These are phyloP conservation scores for Exophiala mesophila DNA, from an alignment of 2,329 filamentous ascomycete species.

Conservation along the genomic window DNA sequence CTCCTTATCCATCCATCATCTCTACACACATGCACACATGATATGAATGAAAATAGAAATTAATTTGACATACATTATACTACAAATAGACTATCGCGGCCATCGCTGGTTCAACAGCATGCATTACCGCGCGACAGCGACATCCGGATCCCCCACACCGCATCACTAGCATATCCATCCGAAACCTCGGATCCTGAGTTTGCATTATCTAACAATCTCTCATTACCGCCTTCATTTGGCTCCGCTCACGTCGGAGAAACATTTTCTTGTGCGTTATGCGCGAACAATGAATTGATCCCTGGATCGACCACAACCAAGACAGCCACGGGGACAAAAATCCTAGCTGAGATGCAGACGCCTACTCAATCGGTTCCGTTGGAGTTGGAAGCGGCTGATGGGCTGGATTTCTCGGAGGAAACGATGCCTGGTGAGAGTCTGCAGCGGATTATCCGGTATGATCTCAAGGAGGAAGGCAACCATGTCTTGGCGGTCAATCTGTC, in stretches of 20 bases:
- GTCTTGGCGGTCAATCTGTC: constrained; percentile 89
- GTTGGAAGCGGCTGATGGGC: constrained; percentile 33
- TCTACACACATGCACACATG: too few relatives aligned
- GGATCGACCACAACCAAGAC: constrained; percentile 38
- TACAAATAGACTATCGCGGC: constrained; percentile 71
- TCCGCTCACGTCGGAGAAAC: constrained; percentile 93
- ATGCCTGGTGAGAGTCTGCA: constrained; percentile 65
- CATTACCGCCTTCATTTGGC: constrained; percentile 84
- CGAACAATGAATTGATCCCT: constrained; percentile 72
- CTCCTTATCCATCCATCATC: too few relatives aligned
- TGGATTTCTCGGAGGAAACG: constrained; percentile 10
- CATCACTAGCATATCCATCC: constrained; percentile 69
- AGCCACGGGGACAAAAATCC: constrained; percentile 73
- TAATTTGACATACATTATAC: too few relatives aligned
- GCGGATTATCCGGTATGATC: constrained; percentile 74
- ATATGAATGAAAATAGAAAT: too few relatives aligned
- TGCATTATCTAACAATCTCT: constrained; percentile 55
- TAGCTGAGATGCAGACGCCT: constrained; percentile 94
- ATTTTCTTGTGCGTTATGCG: constrained; percentile 89
- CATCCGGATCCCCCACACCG: constrained; percentile 50
- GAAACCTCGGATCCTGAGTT: constrained; percentile 45
- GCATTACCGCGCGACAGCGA: constrained; percentile 43
- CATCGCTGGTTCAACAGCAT: constrained; percentile 43
- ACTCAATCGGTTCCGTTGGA: constrained; percentile 65
- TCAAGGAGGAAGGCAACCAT: constrained; percentile 92